Conservation (phyloP, 371 early-diverging fungal species). For the Rhizoclosmatium hyalinum region DNA sequence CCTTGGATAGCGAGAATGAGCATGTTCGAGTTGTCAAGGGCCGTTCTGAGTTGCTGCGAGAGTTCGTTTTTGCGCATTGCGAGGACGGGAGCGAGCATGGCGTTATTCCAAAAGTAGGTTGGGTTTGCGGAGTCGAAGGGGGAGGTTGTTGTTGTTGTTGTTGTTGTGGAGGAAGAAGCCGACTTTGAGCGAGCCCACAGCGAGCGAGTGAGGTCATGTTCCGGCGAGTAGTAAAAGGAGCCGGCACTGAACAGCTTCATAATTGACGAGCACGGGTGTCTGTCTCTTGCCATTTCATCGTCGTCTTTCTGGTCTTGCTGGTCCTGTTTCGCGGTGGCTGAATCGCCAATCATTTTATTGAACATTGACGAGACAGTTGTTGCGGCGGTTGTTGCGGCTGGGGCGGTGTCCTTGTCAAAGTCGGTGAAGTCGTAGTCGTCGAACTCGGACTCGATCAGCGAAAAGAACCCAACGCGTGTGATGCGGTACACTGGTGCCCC, state of each 20-base stretch:
- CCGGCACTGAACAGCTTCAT: constrained; percentile 54
- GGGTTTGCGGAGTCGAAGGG: constrained; percentile 41
- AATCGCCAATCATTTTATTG: neutral
- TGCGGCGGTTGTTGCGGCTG: neutral
- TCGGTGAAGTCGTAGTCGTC: constrained; percentile 32
- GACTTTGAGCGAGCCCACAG: constrained; percentile 26
- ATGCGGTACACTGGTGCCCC: constrained; percentile 46
- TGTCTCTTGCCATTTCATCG: constrained; percentile 1
- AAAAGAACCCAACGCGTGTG: constrained; percentile 42
- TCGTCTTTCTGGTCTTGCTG: neutral
- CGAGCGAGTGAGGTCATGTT: constrained; percentile 52
- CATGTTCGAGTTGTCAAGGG: constrained; percentile 74
- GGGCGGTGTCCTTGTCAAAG: constrained; percentile 1
- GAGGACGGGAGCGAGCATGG: constrained; percentile 78
- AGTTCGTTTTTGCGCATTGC: constrained; percentile 76
- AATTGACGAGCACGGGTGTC: constrained; percentile 51
- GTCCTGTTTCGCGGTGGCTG: neutral
- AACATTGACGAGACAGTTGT: neutral
- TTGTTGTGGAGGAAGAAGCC: neutral
- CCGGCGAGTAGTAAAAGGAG: constrained; percentile 55
- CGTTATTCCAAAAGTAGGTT: constrained; percentile 87
- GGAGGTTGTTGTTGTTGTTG: neutral
- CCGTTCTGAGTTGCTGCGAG: constrained; percentile 63
- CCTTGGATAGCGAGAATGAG: constrained; percentile 62
- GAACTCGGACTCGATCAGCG: constrained; percentile 39